These are phyloP conservation scores for Diplodia mutila DNA, from an alignment of 2,329 filamentous ascomycete genomes.

Conservation along the genomic window DNA sequence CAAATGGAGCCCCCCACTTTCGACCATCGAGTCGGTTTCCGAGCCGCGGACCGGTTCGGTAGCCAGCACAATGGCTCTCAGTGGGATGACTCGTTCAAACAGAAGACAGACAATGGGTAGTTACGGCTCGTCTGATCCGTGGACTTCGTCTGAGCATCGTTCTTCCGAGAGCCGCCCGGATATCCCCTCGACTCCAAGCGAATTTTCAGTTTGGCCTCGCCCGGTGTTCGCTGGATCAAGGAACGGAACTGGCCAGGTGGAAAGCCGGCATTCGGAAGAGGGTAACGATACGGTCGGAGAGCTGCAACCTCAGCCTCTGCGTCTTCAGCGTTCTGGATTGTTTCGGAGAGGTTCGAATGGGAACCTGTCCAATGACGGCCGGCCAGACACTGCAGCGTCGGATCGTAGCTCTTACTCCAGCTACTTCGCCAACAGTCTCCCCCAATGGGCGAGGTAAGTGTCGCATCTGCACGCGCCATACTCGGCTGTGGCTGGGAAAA, in stretches of 20 bases:
- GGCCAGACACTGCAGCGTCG: slow-evolving; percentile 18
- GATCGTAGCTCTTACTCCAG: slow-evolving; percentile 30
- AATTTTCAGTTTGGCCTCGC: slow-evolving; percentile 41
- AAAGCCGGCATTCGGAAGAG: slow-evolving; percentile 42
- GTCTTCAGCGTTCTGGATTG: slow-evolving; percentile 44
- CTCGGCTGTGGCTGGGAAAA: not conserved
- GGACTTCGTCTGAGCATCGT: slow-evolving; percentile 20
- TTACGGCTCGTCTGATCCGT: slow-evolving; percentile 38
- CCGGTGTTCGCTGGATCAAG: slow-evolving; percentile 41
- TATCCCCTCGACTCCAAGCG: slow-evolving; percentile 35
- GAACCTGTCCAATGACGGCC: slow-evolving; percentile 17
- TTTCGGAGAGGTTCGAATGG: slow-evolving; percentile 37
- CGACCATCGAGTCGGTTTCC: slow-evolving; percentile 32
- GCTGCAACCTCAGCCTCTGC: slow-evolving; percentile 43
- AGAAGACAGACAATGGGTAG: slow-evolving; percentile 42
- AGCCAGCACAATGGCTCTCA: slow-evolving; percentile 23
- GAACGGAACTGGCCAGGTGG: slow-evolving; percentile 29
- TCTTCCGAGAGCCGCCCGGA: slow-evolving; percentile 25
- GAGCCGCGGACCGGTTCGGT: slow-evolving; percentile 22
- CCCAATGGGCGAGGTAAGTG: slow-evolving; percentile 43
- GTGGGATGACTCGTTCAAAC: slow-evolving; percentile 27
- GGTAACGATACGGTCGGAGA: slow-evolving; percentile 46
- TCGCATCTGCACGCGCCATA: not conserved
- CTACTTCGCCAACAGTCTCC: slow-evolving; percentile 42
- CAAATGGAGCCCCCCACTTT: slow-evolving; percentile 46